These are phyloP conservation scores for Trichophyton schoenleinii DNA, from an alignment of 2,329 filamentous ascomycete genomes.

Conservation along the genomic window DNA sequence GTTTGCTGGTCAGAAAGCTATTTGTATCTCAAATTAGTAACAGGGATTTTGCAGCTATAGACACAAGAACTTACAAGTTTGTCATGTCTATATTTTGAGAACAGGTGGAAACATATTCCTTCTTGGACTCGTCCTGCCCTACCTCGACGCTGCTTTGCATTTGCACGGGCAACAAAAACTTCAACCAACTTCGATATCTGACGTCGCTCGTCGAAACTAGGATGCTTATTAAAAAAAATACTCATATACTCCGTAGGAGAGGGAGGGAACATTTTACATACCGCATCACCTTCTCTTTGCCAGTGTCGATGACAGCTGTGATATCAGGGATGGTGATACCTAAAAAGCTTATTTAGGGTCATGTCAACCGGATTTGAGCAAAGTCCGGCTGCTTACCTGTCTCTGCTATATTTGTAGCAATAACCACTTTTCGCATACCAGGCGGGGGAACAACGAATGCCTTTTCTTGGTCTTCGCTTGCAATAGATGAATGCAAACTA, in stretches of 20 bases:
- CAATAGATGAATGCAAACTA: slow-evolving; percentile 85
- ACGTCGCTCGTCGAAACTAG: slow-evolving; percentile 74
- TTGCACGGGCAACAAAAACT: slow-evolving; percentile 88
- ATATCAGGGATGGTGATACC: slow-evolving; percentile 92
- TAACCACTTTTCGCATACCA: slow-evolving; percentile 79
- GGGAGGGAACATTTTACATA: slow-evolving; percentile 11
- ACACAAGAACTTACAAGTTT: slow-evolving; percentile 35
- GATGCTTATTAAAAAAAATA: neutral
- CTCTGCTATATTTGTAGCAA: slow-evolving; percentile 96
- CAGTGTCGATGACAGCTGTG: slow-evolving; percentile 90
- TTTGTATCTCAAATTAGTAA: neutral
- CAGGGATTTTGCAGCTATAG: neutral
- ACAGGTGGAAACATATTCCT: slow-evolving; percentile 89
- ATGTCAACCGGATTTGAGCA: neutral
- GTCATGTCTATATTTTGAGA: slow-evolving; percentile 82
- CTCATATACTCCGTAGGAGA: no score
- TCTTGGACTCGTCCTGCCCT: slow-evolving; percentile 91
- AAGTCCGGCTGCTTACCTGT: slow-evolving; percentile 45
- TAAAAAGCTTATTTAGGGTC: slow-evolving; percentile 6
- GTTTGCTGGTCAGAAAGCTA: slow-evolving; percentile 84
- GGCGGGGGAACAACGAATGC: slow-evolving; percentile 76
- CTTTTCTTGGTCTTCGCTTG: slow-evolving; percentile 88
- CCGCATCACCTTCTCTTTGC: slow-evolving; percentile 91
- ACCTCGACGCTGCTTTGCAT: slow-evolving; percentile 87
- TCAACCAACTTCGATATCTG: slow-evolving; percentile 86